Evolutionary conservation across 148 eudicot species (phyloP), one percentile per base, ranked within the genome.

Genomic region (Camellia lanceoleosa): DNA sequence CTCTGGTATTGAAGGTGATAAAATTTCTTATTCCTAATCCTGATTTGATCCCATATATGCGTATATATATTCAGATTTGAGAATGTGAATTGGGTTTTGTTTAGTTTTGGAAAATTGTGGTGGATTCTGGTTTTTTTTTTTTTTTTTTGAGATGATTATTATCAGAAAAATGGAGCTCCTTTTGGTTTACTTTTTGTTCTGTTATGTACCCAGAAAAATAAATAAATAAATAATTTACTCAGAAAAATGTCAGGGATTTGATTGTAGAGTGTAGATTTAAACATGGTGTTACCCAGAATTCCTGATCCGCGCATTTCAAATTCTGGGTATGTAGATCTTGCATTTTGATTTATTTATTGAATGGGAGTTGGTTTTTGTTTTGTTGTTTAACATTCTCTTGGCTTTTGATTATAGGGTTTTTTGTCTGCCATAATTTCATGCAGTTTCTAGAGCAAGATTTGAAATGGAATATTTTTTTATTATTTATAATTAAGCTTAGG

Each of bases 1-100:
- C 86, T 89, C 97, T 9, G 97, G 92, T 73, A 92, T 92, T 84
- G 90, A 92, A 89, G 97, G 97, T 92, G 18, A 78, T 67, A 43
- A n/a, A 5, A 13, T 13, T 23, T 47, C 14, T 16, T 3, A 13
- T 52, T 44, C 42, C 7, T 38, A 15, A 63, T 18, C 43, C 47
- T 66, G 44, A 47, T 80, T 56, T 54, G 43, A 52, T 55, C 59
- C 23, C 13, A 0, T 68, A 10, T 68, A 20, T 70, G 13, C 19
- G 3, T 62, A 23, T 71, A 3, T 19, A 5, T 3, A 10, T 7
- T 3, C 2, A 66, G 43, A 10, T 73, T 73, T 23, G 42, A 72
- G 55, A 67, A 66, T 52, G 49, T 23, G 72, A 52, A 38, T 66
- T 52, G 62, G 60, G 43, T 76, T 63, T 66, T 4, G 42, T 60